phyloP scores from a whole-genome alignment of 306 rosid genomes.

The Senna tora region DNA sequence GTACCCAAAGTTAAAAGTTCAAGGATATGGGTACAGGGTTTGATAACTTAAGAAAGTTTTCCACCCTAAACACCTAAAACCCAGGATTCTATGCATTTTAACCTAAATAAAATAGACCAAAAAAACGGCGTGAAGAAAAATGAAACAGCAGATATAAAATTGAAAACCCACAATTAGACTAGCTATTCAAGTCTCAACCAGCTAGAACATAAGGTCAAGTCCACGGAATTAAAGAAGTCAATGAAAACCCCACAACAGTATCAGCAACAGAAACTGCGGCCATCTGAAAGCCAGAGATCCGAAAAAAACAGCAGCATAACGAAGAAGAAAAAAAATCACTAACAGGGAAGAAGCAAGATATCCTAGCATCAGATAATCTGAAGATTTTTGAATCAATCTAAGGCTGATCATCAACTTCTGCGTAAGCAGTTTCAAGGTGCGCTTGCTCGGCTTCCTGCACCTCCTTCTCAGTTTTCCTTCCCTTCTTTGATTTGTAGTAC shows the following conservation, averaged over 20 bases:
- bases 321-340: conserved; percentile 27
- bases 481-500: conserved; percentile 97
- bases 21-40: too few species aligned
- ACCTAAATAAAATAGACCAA: too few species aligned
- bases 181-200: conserved; percentile 31
- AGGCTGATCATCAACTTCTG: conserved; percentile 72
- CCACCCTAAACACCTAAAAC: too few species aligned
- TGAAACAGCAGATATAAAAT: not conserved
- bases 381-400: conserved; percentile 41
- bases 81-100: too few species aligned
- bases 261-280: conserved; percentile 32
- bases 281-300: conserved; percentile 25
- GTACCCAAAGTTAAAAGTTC: too few species aligned
- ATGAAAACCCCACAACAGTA: conserved; percentile 32
- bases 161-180: not conserved
- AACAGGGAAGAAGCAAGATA: conserved; percentile 23
- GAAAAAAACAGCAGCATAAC: conserved; percentile 31
- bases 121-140: too few species aligned
- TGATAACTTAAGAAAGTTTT: too few species aligned
- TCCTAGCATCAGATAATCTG: conserved; percentile 34
- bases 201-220: conserved; percentile 39
- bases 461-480: conserved; percentile 97
- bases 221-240: conserved; percentile 35
- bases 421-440: conserved; percentile 77
- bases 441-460: conserved; percentile 95